Evolutionary conservation across 2,329 filamentous ascomycete species (phyloP), one percentile per base, ranked within the genome.

Genomic region (Apiospora phragmitis): DNA sequence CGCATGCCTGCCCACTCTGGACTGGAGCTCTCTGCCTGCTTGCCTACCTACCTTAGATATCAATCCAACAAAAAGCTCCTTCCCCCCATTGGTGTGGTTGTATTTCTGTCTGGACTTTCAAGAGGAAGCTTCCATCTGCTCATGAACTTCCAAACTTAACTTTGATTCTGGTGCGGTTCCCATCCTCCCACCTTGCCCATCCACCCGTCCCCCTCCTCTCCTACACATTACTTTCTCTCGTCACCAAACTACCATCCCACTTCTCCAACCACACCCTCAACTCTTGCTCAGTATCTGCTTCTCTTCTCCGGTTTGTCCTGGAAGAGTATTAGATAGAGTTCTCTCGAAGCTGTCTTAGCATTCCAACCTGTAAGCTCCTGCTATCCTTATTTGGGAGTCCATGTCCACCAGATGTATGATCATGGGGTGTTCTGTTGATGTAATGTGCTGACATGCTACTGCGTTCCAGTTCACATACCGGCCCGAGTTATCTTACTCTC

Each of bases 11-110:
- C 55, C 55, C 55, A 62, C 55, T 62, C 55, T 62, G 18, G 32
- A 11, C 55, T 32, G 55, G 55, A 62, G 55, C 55, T 62, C 55
- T 62, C 32, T 62, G 55, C 55, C 55, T 62, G 51, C 51, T 32
- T 62, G 32, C 38, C 32, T 62, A 32, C 55, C 55, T 62, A 29
- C 51, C 51, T n/a, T 59, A 18, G 55, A 62, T 62, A 62, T 62
- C 55, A 21, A 62, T 62, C 55, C 55, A 62, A 62, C 55, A 62
- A 62, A 62, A 38, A 62, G 55, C 32, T 38, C 55, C 55, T 62
- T 18, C 55, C 55, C 51, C 55, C 55, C 55, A 9, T 38, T 38
- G 32, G 55, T n/a, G 55, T 62, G 18, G 32, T 38, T 62, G 32
- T 11, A n/a, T n/a, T n/a, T n/a, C 18, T 62, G 32, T 62, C 32